Evolutionary conservation across 2,329 filamentous ascomycete genomes (phyloP).

Genomic region (Emergomyces orientalis): DNA sequence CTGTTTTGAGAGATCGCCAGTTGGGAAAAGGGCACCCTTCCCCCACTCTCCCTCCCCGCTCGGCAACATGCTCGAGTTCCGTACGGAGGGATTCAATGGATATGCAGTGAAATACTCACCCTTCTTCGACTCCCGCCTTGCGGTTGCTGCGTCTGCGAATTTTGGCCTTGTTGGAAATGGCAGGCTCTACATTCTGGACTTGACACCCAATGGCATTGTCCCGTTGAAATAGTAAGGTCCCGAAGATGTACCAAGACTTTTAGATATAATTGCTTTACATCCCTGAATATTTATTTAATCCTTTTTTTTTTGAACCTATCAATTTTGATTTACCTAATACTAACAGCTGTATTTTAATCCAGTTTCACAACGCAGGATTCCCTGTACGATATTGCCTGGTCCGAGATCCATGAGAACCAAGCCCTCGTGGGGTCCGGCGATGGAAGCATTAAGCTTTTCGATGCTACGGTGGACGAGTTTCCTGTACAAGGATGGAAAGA

Average conservation of each 20-base stretch:
- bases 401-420: constrained; percentile 93
- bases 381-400: constrained; percentile 91
- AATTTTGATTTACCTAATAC: neutral
- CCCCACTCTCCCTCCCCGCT: constrained; percentile 7
- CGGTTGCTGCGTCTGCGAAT: constrained; percentile 83
- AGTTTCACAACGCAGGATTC: constrained; percentile 97
- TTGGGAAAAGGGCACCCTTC: neutral
- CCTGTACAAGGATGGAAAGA: constrained; percentile 89
- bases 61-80: constrained; percentile 75
- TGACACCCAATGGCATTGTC: constrained; percentile 75
- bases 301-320: neutral
- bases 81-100: constrained; percentile 87
- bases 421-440: constrained; percentile 82
- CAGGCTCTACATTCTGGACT: constrained; percentile 69
- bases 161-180: constrained; percentile 97
- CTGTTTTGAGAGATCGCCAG: neutral
- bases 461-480: constrained; percentile 69
- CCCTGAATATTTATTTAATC: neutral
- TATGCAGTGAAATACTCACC: constrained; percentile 98
- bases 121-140: constrained; percentile 91
- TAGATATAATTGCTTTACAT: neutral
- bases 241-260: neutral
- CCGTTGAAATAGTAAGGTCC: constrained; percentile 64
- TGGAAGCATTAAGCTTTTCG: constrained; percentile 89
- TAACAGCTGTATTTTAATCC: constrained; percentile 10